phyloP scores from a whole-genome alignment of 208 protist genomes.

The Herpetomonas samuelpessoai region DNA sequence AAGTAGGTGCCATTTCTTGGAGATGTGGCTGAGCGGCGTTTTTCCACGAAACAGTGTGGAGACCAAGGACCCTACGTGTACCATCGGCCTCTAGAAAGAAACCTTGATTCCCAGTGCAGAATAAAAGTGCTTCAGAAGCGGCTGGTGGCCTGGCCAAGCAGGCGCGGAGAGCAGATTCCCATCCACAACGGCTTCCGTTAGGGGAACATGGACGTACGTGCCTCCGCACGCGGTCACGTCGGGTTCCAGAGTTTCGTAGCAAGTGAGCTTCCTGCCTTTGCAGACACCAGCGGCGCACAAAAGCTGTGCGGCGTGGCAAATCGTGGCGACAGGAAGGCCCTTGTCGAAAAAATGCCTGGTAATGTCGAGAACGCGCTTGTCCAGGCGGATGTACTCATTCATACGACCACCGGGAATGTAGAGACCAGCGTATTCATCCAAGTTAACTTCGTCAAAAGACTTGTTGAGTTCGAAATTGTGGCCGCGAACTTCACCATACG shows the following conservation, averaged over 20 bases:
- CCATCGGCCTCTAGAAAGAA: too few relatives aligned
- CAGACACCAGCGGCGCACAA: slow-evolving; percentile 23
- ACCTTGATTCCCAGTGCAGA: slow-evolving; percentile 25
- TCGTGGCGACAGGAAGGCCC: slow-evolving; percentile 26
- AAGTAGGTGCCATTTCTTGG: too few relatives aligned
- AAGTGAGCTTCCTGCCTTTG: slow-evolving; percentile 23
- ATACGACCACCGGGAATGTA: slow-evolving; percentile 32
- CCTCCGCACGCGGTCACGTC: slow-evolving; percentile 23
- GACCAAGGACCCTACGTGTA: too few relatives aligned
- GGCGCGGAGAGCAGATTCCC: slow-evolving; percentile 28
- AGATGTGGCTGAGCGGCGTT: too few relatives aligned
- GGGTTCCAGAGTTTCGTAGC: slow-evolving; percentile 28
- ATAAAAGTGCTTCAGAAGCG: slow-evolving; percentile 20
- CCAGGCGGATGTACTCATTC: slow-evolving; percentile 29
- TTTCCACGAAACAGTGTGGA: background rate
- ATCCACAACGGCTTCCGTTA: slow-evolving; percentile 31
- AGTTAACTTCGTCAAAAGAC: slow-evolving; percentile 27
- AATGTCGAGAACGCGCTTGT: slow-evolving; percentile 22
- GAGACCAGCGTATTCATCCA: slow-evolving; percentile 23
- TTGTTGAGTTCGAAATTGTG: slow-evolving; percentile 38
- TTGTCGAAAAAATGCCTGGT: slow-evolving; percentile 33
- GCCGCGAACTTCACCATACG: slow-evolving; percentile 28
- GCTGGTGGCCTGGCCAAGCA: slow-evolving; percentile 27
- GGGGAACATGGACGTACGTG: slow-evolving; percentile 22
- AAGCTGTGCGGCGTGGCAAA: slow-evolving; percentile 33